Conservation (phyloP, 1,284 basidiomycete species). For the Pseudozyma sp. region DNA sequence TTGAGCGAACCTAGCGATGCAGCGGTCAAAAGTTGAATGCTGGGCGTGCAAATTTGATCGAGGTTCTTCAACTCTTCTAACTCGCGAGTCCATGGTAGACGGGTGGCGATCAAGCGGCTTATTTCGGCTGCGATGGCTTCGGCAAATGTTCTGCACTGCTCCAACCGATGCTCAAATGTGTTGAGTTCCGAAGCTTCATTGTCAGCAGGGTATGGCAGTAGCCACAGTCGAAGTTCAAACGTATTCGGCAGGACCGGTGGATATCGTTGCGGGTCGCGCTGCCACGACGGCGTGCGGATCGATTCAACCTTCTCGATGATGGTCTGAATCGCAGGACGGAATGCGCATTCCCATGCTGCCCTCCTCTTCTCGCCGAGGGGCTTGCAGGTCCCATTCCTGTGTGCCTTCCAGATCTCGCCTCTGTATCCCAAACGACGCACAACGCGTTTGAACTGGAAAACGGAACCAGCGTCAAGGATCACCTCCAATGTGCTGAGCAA, state of each 20-base stretch:
- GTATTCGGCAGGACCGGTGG: background rate
- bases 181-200: background rate
- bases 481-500: background rate
- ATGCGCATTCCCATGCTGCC: background rate
- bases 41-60: no score
- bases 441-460: background rate
- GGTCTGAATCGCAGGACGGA: background rate
- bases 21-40: no score
- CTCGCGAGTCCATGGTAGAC: no score
- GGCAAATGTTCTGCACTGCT: background rate
- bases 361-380: background rate
- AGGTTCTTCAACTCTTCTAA: no score
- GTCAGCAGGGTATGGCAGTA: conserved; percentile 1
- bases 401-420: no score
- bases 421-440: background rate
- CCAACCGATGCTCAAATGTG: background rate
- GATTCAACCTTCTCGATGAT: conserved; percentile 2
- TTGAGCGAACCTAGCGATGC: no score
- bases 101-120: background rate
- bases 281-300: conserved; percentile 4
- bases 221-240: background rate
- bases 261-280: background rate
- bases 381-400: background rate
- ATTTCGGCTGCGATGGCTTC: background rate
- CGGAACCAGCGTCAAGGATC: background rate